These are phyloP conservation scores for Rusavskia elegans DNA, from an alignment of 495 filamentous ascomycete genomes.

Conservation along the genomic window DNA sequence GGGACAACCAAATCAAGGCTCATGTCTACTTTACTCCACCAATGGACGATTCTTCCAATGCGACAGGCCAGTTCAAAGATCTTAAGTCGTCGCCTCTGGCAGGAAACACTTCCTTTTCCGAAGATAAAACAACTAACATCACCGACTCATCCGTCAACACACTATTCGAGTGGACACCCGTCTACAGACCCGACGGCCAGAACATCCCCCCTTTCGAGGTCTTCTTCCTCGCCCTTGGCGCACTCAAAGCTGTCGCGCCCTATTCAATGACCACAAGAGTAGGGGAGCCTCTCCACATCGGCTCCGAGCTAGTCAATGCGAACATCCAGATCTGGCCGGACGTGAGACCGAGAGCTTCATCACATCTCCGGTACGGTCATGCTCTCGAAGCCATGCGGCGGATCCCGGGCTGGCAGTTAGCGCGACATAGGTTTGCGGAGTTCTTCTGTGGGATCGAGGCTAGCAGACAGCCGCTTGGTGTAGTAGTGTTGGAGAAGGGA, in stretches of 20 bases:
- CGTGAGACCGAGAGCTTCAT: not conserved
- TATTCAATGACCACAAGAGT: not conserved
- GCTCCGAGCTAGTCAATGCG: not conserved
- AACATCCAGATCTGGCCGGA: not conserved
- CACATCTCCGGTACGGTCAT: not conserved
- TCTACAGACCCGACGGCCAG: not conserved
- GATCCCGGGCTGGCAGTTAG: slow-evolving; percentile 5
- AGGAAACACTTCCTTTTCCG: too few species aligned
- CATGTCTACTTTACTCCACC: slow-evolving; percentile 2
- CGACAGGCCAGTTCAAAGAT: not conserved
- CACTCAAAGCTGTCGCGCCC: not conserved
- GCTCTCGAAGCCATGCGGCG: not conserved
- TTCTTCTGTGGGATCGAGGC: not conserved
- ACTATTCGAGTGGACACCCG: not conserved
- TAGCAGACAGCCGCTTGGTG: not conserved
- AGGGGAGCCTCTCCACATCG: not conserved
- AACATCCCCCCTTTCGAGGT: not conserved
- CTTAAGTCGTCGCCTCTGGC: not conserved
- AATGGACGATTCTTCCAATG: not conserved
- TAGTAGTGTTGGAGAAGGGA: not conserved
- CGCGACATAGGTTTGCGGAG: slow-evolving; percentile 14
- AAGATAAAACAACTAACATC: not conserved
- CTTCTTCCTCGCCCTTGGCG: slow-evolving; percentile 1
- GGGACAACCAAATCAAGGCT: not conserved
- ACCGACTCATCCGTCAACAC: not conserved